Evolutionary conservation across 352 stramenopile species (phyloP).

Genomic region (Phytophthora syringae): DNA sequence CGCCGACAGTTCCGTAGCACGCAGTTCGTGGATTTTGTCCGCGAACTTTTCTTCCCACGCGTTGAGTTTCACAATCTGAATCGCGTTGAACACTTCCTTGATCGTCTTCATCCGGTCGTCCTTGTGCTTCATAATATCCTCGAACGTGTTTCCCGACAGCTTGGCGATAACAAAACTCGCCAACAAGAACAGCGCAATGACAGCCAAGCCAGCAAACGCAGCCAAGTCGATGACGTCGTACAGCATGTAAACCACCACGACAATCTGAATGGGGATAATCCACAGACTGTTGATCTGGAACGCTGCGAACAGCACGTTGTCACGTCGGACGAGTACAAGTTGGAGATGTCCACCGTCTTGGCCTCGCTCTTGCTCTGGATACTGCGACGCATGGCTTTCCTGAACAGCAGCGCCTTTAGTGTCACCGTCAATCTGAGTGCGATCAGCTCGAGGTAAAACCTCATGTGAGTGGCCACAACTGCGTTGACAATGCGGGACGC

Average conservation of each 20-base stretch:
- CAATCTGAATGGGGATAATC: constrained; percentile 55
- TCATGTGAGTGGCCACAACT: constrained; percentile 29
- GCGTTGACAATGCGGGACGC: constrained; percentile 38
- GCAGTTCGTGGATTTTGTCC: constrained; percentile 70
- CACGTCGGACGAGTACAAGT: constrained; percentile 94
- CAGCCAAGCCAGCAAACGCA: constrained; percentile 48
- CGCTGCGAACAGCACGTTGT: constrained; percentile 51
- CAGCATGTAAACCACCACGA: constrained; percentile 43
- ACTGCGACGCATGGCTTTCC: constrained; percentile 45
- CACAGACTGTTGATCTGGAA: constrained; percentile 55
- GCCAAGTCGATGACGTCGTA: constrained; percentile 46
- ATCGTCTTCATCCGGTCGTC: constrained; percentile 91
- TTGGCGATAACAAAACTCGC: constrained; percentile 65
- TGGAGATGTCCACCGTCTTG: constrained; percentile 82
- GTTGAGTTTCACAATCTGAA: constrained; percentile 97
- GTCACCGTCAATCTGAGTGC: constrained; percentile 41
- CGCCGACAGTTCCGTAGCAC: constrained; percentile 85
- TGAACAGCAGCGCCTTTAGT: constrained; percentile 52
- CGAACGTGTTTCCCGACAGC: constrained; percentile 59
- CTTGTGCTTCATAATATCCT: constrained; percentile 81
- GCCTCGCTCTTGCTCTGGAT: constrained; percentile 21
- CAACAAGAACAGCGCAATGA: constrained; percentile 42
- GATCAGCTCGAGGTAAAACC: constrained; percentile 39
- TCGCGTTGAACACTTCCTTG: constrained; percentile 91
- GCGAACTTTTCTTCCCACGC: constrained; percentile 89